Base-by-base conservation (phyloP, 208 protist genomes). In the Leishmania turanica region DNA sequence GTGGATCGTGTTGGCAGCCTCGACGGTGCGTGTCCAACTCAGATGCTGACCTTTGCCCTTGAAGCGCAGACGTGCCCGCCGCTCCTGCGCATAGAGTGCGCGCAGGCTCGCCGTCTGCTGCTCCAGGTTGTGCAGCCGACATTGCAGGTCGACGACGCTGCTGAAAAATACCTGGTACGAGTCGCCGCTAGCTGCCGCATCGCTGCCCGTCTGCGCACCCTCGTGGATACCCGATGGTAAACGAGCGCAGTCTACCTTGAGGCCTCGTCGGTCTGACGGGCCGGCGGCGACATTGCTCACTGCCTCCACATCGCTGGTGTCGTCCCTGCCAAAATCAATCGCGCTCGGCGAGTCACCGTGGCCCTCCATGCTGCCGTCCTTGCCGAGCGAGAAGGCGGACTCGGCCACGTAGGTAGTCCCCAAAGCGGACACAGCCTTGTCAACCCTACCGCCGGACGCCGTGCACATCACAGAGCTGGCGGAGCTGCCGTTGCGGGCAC, bases 1-100 rank as follows among this genome's bases (percentile, higher is more conserved):
- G 27, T 85, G 77, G 49, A 85, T 81, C 21, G 82, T 85, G 82
- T 85, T 85, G 69, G 70, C 82, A 9, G 82, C 82, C 62, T 85
- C 51, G 27, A 85, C 71, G 54, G 82, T 85, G 65, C 82, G 82
- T 5, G 82, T 85, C 82, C 82, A 85, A n/a, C 69, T 76, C 17
- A 85, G 77, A 60, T 81, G 77, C 64, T 85, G 75, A 2, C 82
- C 82, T 37, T 75, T 85, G 34, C 71, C 37, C 34, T 78, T 80
- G 15, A 62, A 80, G 19, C 58, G 76, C 27, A 82, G 60, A 11
- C 79, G 78, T 17, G 79, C 80, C 9, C 15, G 76, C 31, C 73
- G 78, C 77, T 87, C 79, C 19, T 78, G 74, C 31, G 24, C 45
- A 47, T 83, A 87, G 42, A 77, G n/a, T 6, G 68, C 27, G 56